These are phyloP conservation scores for Hamamelis virginiana DNA, from an alignment of 164 flowering plant genomes.

Conservation along the genomic window DNA sequence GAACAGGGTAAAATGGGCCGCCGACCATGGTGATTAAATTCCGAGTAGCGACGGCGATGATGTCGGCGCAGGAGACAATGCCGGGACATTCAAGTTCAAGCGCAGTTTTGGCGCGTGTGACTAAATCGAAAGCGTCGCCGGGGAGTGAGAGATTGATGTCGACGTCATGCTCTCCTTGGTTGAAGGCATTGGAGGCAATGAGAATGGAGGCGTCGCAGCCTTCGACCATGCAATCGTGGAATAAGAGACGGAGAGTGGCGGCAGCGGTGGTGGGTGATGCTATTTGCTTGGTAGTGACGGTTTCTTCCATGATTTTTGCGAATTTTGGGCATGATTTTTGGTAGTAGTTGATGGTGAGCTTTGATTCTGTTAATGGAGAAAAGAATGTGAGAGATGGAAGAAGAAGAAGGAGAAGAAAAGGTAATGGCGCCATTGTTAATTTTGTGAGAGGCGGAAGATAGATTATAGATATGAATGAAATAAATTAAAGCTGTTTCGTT, in stretches of 20 bases:
- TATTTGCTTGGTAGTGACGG: slow-evolving; percentile 7
- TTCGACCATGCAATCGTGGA: slow-evolving; percentile 19
- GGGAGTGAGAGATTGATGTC: slow-evolving; percentile 73
- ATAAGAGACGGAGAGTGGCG: slow-evolving; percentile 18
- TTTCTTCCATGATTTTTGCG: not conserved
- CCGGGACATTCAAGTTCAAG: slow-evolving; percentile 72
- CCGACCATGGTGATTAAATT: slow-evolving; percentile 66
- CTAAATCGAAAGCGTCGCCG: slow-evolving; percentile 71
- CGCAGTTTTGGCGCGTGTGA: slow-evolving; percentile 53
- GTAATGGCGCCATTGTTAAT: not conserved
- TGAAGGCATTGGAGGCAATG: slow-evolving; percentile 49
- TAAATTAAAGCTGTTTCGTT: not conserved
- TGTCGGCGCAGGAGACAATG: slow-evolving; percentile 72
- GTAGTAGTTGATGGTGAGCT: slow-evolving; percentile 43
- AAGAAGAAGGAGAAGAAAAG: not conserved
- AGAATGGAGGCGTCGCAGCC: slow-evolving; percentile 32
- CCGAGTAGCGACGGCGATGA: slow-evolving; percentile 57
- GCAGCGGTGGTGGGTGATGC: slow-evolving; percentile 14
- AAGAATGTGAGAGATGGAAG: not conserved
- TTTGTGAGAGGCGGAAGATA: slow-evolving; percentile 13
- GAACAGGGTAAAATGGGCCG: slow-evolving; percentile 57
- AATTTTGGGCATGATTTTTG: slow-evolving; percentile 15
- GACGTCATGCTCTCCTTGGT: slow-evolving; percentile 67
- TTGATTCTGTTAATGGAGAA: slow-evolving; percentile 10
- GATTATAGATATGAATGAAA: not conserved